Percentiles rank a stretch among this genome's conserved stretches.
Evolutionary conservation across 148 eudicot species (phyloP).

Genomic region (Dianthus caryophyllus): DNA sequence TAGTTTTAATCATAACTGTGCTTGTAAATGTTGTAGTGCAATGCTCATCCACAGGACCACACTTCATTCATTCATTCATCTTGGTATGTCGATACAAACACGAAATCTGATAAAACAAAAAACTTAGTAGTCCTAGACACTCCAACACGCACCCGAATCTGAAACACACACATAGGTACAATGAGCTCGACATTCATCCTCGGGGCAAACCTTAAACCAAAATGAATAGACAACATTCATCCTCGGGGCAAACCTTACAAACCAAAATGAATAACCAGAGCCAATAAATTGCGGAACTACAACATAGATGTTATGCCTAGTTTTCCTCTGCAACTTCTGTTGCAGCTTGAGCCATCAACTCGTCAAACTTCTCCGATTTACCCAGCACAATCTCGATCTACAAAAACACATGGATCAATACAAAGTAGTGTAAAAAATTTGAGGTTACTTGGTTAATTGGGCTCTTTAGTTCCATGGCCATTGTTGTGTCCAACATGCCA

Average conservation of each 20-base stretch:
- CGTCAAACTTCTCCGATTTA: slow-evolving; percentile 79
- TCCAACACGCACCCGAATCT: too few relatives aligned
- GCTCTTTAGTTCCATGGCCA: background rate
- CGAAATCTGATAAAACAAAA: too few relatives aligned
- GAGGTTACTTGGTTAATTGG: too few relatives aligned
- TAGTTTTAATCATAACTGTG: too few relatives aligned
- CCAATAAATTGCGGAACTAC: background rate
- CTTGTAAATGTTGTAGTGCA: too few relatives aligned
- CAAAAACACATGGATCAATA: background rate
- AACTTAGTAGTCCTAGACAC: too few relatives aligned
- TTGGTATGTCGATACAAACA: too few relatives aligned
- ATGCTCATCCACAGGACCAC: too few relatives aligned
- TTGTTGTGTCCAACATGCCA: too few relatives aligned
- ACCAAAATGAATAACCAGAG: background rate
- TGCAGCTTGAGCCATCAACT: slow-evolving; percentile 77
- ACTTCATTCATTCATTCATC: too few relatives aligned
- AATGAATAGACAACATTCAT: slow-evolving; percentile 9
- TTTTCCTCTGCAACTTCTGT: slow-evolving; percentile 42
- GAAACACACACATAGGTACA: too few relatives aligned
- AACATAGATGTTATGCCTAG: slow-evolving; percentile 14
- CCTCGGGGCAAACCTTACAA: slow-evolving; percentile 19
- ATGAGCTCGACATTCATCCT: slow-evolving; percentile 11
- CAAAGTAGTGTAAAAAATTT: background rate
- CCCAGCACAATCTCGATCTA: slow-evolving; percentile 80
- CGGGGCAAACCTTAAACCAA: slow-evolving; percentile 15